These are phyloP conservation scores for Nyctanthes arbortristis DNA, from an alignment of 257 asterid species.

Conservation along the genomic window DNA sequence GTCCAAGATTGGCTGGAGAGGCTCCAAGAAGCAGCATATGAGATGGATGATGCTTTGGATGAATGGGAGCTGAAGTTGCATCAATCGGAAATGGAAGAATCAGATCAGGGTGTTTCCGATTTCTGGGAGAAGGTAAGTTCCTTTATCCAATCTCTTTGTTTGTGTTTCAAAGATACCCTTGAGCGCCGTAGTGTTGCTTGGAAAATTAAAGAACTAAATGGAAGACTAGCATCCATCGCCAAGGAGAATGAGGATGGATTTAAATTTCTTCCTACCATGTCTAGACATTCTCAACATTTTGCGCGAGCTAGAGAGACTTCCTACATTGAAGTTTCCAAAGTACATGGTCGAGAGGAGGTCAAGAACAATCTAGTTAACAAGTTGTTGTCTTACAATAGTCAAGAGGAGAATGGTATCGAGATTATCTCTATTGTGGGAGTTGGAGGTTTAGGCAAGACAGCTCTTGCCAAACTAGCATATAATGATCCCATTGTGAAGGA, in stretches of 20 bases:
- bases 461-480: conserved; percentile 5
- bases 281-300: background rate
- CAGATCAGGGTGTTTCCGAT: background rate
- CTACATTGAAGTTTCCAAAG: background rate
- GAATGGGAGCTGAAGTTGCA: conserved; percentile 18
- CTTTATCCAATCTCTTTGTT: background rate
- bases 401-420: background rate
- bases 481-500: background rate
- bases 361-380: background rate
- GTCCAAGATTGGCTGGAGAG: conserved; percentile 24
- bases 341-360: background rate
- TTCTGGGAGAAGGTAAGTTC: conserved; percentile 17
- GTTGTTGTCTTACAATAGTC: background rate
- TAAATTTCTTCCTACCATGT: background rate
- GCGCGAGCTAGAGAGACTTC: background rate
- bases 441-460: conserved; percentile 10
- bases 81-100: background rate
- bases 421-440: background rate
- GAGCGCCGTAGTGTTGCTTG: background rate
- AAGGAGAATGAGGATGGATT: background rate
- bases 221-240: background rate
- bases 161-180: background rate
- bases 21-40: conserved; percentile 21
- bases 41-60: conserved; percentile 24
- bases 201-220: background rate